Evolutionary conservation across 2,329 filamentous ascomycete species (phyloP).

Genomic region (Fusarium decemcellulare): DNA sequence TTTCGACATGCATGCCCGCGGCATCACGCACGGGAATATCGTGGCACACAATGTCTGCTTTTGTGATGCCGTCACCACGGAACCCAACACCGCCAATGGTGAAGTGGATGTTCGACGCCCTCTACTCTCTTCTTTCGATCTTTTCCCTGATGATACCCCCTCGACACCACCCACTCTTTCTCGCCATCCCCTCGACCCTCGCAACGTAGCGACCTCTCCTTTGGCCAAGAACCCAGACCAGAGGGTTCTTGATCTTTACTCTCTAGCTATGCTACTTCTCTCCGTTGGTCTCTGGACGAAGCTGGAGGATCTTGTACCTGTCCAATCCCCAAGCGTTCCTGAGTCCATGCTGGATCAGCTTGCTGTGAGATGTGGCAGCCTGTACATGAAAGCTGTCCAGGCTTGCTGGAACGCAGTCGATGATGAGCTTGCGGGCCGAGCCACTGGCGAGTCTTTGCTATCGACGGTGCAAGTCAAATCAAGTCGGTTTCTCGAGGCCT

Average conservation of each 20-base stretch:
- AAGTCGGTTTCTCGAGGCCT: slow-evolving; percentile 73
- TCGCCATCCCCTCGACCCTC: slow-evolving; percentile 76
- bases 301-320: slow-evolving; percentile 67
- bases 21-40: slow-evolving; percentile 80
- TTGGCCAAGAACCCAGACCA: slow-evolving; percentile 66
- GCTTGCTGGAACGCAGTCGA: slow-evolving; percentile 81
- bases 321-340: slow-evolving; percentile 65
- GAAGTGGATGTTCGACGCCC: slow-evolving; percentile 77
- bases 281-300: slow-evolving; percentile 84
- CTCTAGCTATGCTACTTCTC: slow-evolving; percentile 79
- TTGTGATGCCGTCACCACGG: slow-evolving; percentile 61
- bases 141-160: slow-evolving; percentile 65
- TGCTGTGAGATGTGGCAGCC: slow-evolving; percentile 77
- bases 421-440: slow-evolving; percentile 65
- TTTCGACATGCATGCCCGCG: slow-evolving; percentile 79
- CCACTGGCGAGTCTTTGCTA: slow-evolving; percentile 65
- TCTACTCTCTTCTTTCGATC: slow-evolving; percentile 80
- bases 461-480: slow-evolving; percentile 68
- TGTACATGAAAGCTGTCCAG: slow-evolving; percentile 83
- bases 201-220: slow-evolving; percentile 63
- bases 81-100: slow-evolving; percentile 57
- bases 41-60: slow-evolving; percentile 78
- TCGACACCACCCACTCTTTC: slow-evolving; percentile 48
- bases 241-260: slow-evolving; percentile 78
- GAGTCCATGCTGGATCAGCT: slow-evolving; percentile 75